Percentiles rank a stretch among this genome's conserved stretches.
Conservation (phyloP, 2,329 filamentous ascomycete species). For the Colletotrichum abscissum region DNA sequence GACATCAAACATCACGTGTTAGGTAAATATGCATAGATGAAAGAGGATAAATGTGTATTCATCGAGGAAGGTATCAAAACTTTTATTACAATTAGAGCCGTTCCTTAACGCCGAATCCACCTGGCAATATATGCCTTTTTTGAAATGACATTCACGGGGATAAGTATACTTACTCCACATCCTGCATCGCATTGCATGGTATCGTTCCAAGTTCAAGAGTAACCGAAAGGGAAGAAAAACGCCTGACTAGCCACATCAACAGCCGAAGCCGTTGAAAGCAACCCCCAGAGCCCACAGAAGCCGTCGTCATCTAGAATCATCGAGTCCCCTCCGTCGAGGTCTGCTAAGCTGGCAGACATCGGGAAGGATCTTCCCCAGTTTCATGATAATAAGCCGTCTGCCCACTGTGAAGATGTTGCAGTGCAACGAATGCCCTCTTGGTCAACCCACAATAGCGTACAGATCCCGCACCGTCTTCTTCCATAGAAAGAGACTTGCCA, state of each 20-base stretch:
- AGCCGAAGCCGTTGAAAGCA: slow-evolving; percentile 25
- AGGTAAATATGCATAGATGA: neutral
- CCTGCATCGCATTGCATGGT: slow-evolving; percentile 32
- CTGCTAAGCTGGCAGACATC: slow-evolving; percentile 33
- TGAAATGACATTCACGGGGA: slow-evolving; percentile 31
- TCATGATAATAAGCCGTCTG: slow-evolving; percentile 39
- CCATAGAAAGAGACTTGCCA: slow-evolving; percentile 37
- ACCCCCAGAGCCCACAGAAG: slow-evolving; percentile 45
- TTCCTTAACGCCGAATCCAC: slow-evolving; percentile 30
- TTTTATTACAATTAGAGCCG: slow-evolving; percentile 31
- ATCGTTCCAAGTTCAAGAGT: slow-evolving; percentile 31
- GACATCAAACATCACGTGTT: neutral
- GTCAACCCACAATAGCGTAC: slow-evolving; percentile 38
- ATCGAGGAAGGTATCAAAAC: slow-evolving; percentile 21
- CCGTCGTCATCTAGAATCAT: slow-evolving; percentile 42
- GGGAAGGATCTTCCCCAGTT: slow-evolving; percentile 47
- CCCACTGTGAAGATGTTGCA: slow-evolving; percentile 38
- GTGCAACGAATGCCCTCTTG: slow-evolving; percentile 45
- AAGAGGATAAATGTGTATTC: neutral
- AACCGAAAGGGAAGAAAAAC: slow-evolving; percentile 33
- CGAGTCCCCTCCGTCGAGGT: slow-evolving; percentile 44
- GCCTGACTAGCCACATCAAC: slow-evolving; percentile 31
- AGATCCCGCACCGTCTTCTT: slow-evolving; percentile 27
- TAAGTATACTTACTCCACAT: slow-evolving; percentile 38
- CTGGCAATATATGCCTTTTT: slow-evolving; percentile 16